phyloP scores from a whole-genome alignment of 1,284 basidiomycete species.

The Chondrostereum purpureum region DNA sequence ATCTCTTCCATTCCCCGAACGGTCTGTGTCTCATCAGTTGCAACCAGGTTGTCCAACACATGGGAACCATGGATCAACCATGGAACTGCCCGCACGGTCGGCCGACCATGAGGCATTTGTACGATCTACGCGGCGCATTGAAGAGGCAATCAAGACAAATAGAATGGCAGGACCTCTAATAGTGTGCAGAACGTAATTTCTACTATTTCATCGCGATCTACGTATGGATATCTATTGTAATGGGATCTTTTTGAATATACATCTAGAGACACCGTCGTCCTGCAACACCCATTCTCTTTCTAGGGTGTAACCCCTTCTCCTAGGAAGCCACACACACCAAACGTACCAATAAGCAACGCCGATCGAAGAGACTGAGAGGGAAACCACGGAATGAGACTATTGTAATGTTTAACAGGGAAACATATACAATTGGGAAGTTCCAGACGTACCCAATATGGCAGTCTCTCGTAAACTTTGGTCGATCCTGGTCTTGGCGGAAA shows the following conservation, averaged over 20 bases:
- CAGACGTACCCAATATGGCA: conserved; percentile 62
- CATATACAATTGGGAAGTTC: conserved; percentile 4
- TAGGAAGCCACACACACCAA: conserved; percentile 49
- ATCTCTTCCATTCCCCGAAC: conserved; percentile 5
- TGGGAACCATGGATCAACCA: conserved; percentile 95
- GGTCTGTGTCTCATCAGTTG: conserved; percentile 6
- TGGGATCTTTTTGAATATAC: conserved; percentile 26
- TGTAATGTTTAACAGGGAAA: not conserved
- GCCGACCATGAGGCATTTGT: conserved; percentile 90
- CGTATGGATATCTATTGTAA: too few species aligned
- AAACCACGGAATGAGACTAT: conserved; percentile 49
- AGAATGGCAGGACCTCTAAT: too few species aligned
- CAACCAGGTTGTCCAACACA: conserved; percentile 89
- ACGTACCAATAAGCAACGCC: conserved; percentile 59
- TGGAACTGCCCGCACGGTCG: conserved; percentile 98
- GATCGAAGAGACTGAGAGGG: conserved; percentile 41
- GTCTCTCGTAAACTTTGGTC: conserved; percentile 39
- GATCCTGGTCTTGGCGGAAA: conserved; percentile 48
- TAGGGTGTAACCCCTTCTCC: conserved; percentile 41
- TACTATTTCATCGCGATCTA: too few species aligned
- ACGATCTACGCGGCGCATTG: conserved; percentile 41
- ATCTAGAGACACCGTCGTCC: conserved; percentile 45
- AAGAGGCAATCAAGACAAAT: too few species aligned
- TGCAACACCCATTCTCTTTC: conserved; percentile 42
- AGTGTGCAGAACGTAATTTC: too few species aligned